phyloP scores from a whole-genome alignment of 1,284 basidiomycete genomes.

The Chondrostereum purpureum region DNA sequence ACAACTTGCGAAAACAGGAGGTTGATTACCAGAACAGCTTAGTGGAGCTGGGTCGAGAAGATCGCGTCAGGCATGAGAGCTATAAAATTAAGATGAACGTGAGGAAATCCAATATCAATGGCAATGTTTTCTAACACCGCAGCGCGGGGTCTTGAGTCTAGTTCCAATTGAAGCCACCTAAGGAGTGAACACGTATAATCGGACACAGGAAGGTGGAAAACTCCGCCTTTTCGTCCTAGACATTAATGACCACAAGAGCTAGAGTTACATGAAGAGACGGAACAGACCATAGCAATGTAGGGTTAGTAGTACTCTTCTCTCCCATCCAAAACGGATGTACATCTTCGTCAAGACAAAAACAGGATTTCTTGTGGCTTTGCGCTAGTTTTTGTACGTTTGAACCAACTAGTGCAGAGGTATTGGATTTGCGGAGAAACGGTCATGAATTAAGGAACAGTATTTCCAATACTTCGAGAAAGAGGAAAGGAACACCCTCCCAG shows the following conservation, averaged over 20 bases:
- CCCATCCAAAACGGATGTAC: slow-evolving; percentile 24
- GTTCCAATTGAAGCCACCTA: slow-evolving; percentile 12
- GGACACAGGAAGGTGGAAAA: neutral
- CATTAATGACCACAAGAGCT: neutral
- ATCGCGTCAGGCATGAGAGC: slow-evolving; percentile 16
- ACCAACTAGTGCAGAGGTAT: neutral
- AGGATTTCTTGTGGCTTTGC: neutral
- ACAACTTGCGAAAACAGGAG: slow-evolving; percentile 28
- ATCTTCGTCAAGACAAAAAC: slow-evolving; percentile 16
- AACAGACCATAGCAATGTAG: slow-evolving; percentile 24
- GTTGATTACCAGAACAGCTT: slow-evolving; percentile 25
- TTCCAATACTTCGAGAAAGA: no score
- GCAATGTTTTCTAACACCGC: slow-evolving; percentile 13
- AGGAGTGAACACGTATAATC: slow-evolving; percentile 10
- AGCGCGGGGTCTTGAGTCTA: slow-evolving; percentile 13
- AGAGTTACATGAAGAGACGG: neutral
- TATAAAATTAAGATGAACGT: slow-evolving; percentile 9
- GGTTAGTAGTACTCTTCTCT: slow-evolving; percentile 20
- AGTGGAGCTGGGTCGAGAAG: slow-evolving; percentile 32
- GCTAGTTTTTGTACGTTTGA: neutral
- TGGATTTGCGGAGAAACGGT: neutral
- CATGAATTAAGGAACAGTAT: no score
- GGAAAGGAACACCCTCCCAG: no score
- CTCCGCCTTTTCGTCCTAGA: slow-evolving; percentile 22
- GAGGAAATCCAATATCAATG: neutral